Conservation (phyloP, 306 rosid species). For the Fagus crenata region DNA sequence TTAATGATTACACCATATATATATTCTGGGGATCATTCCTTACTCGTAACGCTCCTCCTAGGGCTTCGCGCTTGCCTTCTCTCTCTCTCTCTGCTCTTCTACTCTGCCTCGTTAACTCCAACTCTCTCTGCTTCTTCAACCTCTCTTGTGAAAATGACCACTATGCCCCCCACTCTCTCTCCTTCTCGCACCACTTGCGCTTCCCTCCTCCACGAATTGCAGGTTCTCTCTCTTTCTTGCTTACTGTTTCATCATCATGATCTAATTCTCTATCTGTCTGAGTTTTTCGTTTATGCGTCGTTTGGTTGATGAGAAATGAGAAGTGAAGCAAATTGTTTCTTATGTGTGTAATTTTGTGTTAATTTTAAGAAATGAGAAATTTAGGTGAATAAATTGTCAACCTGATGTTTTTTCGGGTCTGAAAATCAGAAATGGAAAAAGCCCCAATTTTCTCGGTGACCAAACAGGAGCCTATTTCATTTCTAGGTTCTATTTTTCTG, state of each 20-base stretch:
- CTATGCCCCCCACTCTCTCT: constrained; percentile 46
- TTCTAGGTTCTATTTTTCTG: neutral
- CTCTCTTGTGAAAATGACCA: constrained; percentile 34
- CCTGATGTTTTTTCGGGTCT: neutral
- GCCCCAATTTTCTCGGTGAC: neutral
- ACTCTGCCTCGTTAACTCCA: neutral
- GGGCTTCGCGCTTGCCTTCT: constrained; percentile 19
- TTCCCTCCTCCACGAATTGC: constrained; percentile 83
- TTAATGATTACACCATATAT: neutral
- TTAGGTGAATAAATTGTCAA: neutral
- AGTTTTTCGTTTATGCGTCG: neutral
- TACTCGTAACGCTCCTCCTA: constrained; percentile 29
- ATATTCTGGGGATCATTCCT: constrained; percentile 30
- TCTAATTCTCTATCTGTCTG: neutral
- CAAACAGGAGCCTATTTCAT: too few relatives aligned
- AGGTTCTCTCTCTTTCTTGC: constrained; percentile 41
- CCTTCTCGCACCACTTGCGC: constrained; percentile 93
- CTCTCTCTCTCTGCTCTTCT: neutral
- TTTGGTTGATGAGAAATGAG: neutral
- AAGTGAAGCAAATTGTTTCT: neutral
- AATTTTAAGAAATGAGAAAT: neutral
- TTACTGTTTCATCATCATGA: neutral
- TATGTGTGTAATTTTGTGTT: neutral
- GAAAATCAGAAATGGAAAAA: neutral
- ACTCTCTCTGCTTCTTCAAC: neutral